Percentiles rank a stretch among this genome's conserved stretches.
Conservation (phyloP, 2,329 filamentous ascomycete genomes). For the Trichoderma oligosporum region DNA sequence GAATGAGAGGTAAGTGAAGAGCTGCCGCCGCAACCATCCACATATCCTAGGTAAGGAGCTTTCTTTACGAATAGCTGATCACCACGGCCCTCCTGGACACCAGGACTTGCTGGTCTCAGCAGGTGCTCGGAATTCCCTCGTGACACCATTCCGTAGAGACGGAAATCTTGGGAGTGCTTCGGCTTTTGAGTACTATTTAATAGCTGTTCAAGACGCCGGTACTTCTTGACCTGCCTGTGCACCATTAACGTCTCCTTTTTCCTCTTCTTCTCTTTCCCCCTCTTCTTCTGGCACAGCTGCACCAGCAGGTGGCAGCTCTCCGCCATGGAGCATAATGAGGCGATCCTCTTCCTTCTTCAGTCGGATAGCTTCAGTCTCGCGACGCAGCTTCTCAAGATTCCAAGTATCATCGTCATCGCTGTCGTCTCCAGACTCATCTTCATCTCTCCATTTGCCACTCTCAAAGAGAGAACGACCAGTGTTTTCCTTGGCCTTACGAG, state of each 20-base stretch:
- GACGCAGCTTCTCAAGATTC: constrained; percentile 78
- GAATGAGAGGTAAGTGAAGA: constrained; percentile 11
- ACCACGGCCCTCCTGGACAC: constrained; percentile 14
- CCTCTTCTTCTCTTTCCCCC: constrained; percentile 1
- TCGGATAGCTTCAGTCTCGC: constrained; percentile 76
- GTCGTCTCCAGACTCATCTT: constrained; percentile 58
- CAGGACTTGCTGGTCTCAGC: constrained; percentile 18
- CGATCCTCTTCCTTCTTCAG: constrained; percentile 75
- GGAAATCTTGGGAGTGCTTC: constrained; percentile 3
- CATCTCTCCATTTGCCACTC: constrained; percentile 83
- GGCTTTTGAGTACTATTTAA: background rate
- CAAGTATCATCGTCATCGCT: constrained; percentile 52
- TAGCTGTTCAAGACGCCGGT: constrained; percentile 21
- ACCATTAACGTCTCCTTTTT: background rate
- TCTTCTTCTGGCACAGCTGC: constrained; percentile 18
- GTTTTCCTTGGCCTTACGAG: constrained; percentile 86
- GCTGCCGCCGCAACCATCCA: constrained; percentile 8
- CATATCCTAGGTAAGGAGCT: constrained; percentile 4
- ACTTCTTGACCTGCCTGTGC: constrained; percentile 15
- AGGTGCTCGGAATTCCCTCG: constrained; percentile 30
- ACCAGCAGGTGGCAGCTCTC: background rate
- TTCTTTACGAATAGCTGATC: constrained; percentile 6
- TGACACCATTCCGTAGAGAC: constrained; percentile 14
- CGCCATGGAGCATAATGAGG: constrained; percentile 36
- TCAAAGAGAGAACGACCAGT: constrained; percentile 95